These are phyloP conservation scores for Aspergillus carbonarius DNA, from an alignment of 2,329 filamentous ascomycete species.

Conservation along the genomic window DNA sequence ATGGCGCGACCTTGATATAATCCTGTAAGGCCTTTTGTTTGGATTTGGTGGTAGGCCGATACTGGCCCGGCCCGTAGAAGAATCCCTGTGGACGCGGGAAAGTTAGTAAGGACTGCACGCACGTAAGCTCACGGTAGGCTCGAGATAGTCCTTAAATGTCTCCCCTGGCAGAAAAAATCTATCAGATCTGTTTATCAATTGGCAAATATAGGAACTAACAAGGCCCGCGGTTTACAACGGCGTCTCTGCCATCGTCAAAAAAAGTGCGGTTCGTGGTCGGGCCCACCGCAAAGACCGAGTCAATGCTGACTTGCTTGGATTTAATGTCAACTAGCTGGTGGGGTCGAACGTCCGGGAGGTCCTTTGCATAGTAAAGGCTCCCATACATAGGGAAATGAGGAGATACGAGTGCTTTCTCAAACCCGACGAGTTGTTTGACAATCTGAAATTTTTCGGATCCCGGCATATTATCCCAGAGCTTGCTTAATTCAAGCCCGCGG, in stretches of 20 bases:
- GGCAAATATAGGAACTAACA: conserved; percentile 2
- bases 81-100: conserved; percentile 1
- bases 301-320: background rate
- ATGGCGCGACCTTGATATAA: conserved; percentile 14
- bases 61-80: conserved; percentile 5
- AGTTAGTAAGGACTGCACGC: conserved; percentile 13
- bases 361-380: conserved; percentile 29
- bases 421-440: conserved; percentile 28
- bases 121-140: conserved; percentile 31
- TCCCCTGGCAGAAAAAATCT: conserved; percentile 24
- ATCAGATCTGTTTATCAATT: background rate
- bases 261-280: conserved; percentile 33
- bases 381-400: conserved; percentile 25
- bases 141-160: conserved; percentile 33
- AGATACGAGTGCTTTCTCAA: conserved; percentile 11
- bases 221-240: conserved; percentile 9
- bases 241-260: conserved; percentile 30
- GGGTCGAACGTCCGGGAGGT: conserved; percentile 17
- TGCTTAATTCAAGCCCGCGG: conserved; percentile 27
- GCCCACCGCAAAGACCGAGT: conserved; percentile 34
- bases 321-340: background rate
- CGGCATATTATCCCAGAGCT: conserved; percentile 29
- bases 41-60: background rate
- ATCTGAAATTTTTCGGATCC: conserved; percentile 21
- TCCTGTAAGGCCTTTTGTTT: conserved; percentile 8